Evolutionary conservation across 352 stramenopile genomes (phyloP).

Genomic region (Phytopythium cucurbitacearum): DNA sequence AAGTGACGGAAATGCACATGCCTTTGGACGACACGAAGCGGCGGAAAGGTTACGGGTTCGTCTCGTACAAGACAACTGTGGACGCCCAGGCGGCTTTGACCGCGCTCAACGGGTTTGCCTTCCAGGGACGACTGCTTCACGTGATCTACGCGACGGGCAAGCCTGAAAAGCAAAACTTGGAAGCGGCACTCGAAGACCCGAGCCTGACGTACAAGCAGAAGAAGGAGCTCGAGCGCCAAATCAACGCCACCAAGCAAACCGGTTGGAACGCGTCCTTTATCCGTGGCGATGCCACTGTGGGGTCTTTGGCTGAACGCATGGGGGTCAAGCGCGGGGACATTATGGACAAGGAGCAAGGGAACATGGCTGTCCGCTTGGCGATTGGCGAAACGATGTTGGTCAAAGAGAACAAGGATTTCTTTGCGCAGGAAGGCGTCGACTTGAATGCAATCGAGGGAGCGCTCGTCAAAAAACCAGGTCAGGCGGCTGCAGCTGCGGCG

Average conservation of each 20-base stretch:
- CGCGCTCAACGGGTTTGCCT: slow-evolving; percentile 91
- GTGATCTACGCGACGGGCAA: slow-evolving; percentile 89
- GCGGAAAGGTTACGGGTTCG: slow-evolving; percentile 97
- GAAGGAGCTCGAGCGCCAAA: slow-evolving; percentile 89
- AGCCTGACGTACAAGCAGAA: slow-evolving; percentile 87
- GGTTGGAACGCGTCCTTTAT: slow-evolving; percentile 96
- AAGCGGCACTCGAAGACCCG: slow-evolving; percentile 49
- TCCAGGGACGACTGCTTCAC: slow-evolving; percentile 95
- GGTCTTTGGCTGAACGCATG: slow-evolving; percentile 80
- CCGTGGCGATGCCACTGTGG: slow-evolving; percentile 65
- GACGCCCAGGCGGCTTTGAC: slow-evolving; percentile 88
- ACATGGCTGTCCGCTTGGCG: slow-evolving; percentile 97
- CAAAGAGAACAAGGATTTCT: slow-evolving; percentile 97
- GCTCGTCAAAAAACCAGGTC: slow-evolving; percentile 50
- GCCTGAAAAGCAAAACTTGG: slow-evolving; percentile 54
- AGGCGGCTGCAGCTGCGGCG: slow-evolving; percentile 20
- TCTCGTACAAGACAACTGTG: slow-evolving; percentile 91
- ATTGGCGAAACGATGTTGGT: slow-evolving; percentile 98
- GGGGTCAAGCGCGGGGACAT: slow-evolving; percentile 93
- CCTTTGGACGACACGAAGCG: slow-evolving; percentile 94
- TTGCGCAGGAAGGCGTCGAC: slow-evolving; percentile 92
- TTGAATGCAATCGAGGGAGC: slow-evolving; percentile 90
- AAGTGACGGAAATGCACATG: slow-evolving; percentile 93
- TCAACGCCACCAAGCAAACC: slow-evolving; percentile 68
- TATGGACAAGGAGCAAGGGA: slow-evolving; percentile 93